Conservation (phyloP, 805 yeast genomes). For the Metschnikowia noctiluminum region DNA sequence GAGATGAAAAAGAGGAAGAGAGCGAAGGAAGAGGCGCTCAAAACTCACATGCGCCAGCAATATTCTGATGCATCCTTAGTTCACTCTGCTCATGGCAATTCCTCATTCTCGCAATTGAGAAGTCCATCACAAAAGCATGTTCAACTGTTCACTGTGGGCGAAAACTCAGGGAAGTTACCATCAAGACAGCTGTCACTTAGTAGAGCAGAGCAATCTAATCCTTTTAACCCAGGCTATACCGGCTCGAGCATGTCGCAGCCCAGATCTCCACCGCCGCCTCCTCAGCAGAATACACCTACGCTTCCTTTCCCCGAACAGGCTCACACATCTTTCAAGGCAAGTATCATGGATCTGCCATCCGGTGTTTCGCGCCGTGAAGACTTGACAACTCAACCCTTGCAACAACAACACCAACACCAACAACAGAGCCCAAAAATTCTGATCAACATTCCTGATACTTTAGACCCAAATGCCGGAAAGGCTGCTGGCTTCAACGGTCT, state of each 20-base stretch:
- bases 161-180: background rate
- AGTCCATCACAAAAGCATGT: conserved; percentile 2
- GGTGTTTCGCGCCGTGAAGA: conserved; percentile 13
- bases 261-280: conserved; percentile 10
- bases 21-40: conserved; percentile 51
- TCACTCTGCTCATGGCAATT: background rate
- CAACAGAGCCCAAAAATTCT: conserved; percentile 27
- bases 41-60: conserved; percentile 26
- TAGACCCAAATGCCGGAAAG: conserved; percentile 32
- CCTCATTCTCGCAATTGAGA: conserved; percentile 28
- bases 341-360: conserved; percentile 14
- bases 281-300: conserved; percentile 6
- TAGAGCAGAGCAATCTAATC: conserved; percentile 1
- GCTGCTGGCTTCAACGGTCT: conserved; percentile 33
- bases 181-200: conserved; percentile 3
- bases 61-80: conserved; percentile 4
- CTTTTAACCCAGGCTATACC: background rate
- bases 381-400: conserved; percentile 16
- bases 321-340: conserved; percentile 29
- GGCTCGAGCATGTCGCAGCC: conserved; percentile 1
- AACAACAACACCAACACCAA: conserved; percentile 34
- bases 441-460: conserved; percentile 22
- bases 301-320: conserved; percentile 36
- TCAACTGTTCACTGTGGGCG: background rate
- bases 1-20: conserved; percentile 76